Evolutionary conservation across 164 flowering plant species (phyloP).

Genomic region (Paratinospora sagittata): DNA sequence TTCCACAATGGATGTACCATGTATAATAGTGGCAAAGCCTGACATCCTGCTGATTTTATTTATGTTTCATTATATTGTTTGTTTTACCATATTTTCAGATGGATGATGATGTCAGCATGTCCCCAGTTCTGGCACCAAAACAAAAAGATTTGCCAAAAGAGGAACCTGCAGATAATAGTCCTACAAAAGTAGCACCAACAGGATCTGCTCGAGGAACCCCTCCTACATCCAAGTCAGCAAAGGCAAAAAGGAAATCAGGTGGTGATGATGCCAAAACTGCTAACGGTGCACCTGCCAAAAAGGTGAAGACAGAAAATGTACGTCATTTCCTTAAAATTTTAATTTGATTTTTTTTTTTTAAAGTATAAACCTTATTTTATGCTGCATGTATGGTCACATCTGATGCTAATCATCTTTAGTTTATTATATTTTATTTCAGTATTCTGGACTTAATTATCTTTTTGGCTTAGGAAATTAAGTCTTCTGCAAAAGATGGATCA

Average conservation of each 20-base stretch:
- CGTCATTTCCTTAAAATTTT: conserved; percentile 2
- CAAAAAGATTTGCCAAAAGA: conserved; percentile 73
- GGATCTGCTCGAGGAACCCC: conserved; percentile 63
- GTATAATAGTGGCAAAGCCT: background rate
- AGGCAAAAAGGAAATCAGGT: conserved; percentile 75
- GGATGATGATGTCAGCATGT: conserved; percentile 58
- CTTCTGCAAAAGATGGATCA: conserved; percentile 51
- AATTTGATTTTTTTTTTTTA: background rate
- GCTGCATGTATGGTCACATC: too few species aligned
- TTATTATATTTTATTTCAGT: too few species aligned
- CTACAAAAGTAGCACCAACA: conserved; percentile 48
- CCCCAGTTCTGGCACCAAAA: conserved; percentile 70
- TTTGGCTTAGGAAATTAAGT: conserved; percentile 42
- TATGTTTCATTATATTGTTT: conserved; percentile 10
- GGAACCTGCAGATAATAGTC: conserved; percentile 72
- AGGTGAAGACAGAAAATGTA: conserved; percentile 51
- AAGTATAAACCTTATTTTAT: too few species aligned
- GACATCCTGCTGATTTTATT: background rate
- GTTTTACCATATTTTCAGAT: conserved; percentile 26
- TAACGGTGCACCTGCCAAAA: conserved; percentile 57
- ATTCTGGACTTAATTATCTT: background rate
- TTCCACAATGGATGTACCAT: background rate
- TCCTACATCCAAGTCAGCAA: conserved; percentile 62
- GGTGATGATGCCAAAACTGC: conserved; percentile 65
- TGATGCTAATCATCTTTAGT: too few species aligned